Evolutionary conservation across 202 grass and related monocot species (phyloP).

Genomic region (Schoenoplectus tabernaemontani): DNA sequence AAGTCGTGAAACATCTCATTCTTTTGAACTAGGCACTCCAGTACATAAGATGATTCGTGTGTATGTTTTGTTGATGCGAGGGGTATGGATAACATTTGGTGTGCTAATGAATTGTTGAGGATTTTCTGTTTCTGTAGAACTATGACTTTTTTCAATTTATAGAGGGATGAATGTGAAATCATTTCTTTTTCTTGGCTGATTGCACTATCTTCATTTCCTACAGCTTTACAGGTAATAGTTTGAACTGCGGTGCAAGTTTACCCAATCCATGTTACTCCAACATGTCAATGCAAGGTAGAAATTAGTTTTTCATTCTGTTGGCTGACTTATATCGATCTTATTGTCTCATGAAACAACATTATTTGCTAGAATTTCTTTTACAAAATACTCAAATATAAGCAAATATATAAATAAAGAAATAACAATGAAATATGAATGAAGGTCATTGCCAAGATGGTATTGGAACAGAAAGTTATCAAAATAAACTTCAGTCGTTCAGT

Average conservation of each 20-base stretch:
- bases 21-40: not conserved
- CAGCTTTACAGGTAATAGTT: conserved; percentile 86
- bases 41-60: not conserved
- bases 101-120: not conserved
- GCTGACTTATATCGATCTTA: conserved; percentile 19
- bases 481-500: no score
- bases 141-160: not conserved
- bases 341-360: not conserved
- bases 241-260: conserved; percentile 67
- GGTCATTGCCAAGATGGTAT: no score
- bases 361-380: conserved; percentile 1
- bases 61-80: not conserved
- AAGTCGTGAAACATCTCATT: not conserved
- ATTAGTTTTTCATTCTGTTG: conserved; percentile 3
- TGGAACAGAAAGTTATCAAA: no score
- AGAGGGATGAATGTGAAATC: not conserved
- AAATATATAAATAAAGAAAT: not conserved
- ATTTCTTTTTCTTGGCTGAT: conserved; percentile 24
- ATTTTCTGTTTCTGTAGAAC: not conserved
- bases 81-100: not conserved
- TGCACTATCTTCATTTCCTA: conserved; percentile 26
- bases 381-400: not conserved
- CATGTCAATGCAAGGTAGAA: conserved; percentile 56
- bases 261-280: conserved; percentile 44
- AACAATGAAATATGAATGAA: not conserved